Conservation (phyloP, 352 stramenopile genomes). For the Phytopythium montanum region DNA sequence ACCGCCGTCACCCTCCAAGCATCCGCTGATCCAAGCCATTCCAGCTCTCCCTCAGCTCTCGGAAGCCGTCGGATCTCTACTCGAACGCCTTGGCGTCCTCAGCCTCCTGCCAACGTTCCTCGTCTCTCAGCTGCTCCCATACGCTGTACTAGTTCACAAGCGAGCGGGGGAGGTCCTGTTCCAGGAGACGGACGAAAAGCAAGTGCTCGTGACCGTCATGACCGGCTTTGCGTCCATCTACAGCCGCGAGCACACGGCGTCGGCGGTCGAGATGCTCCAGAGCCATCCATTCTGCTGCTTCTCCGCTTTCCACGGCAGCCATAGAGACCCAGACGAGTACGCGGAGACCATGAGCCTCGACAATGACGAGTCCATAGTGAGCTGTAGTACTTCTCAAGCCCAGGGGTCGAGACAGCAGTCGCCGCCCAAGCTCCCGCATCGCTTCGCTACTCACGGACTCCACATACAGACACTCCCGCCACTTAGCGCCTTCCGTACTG, state of each 20-base stretch:
- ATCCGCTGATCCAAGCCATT: no score
- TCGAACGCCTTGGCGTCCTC: constrained; percentile 41
- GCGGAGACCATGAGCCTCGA: constrained; percentile 7
- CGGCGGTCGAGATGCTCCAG: constrained; percentile 60
- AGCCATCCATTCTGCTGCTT: constrained; percentile 56
- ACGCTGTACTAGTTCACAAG: constrained; percentile 28
- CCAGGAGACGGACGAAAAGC: constrained; percentile 35
- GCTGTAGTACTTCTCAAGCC: background rate
- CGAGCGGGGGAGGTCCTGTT: constrained; percentile 49
- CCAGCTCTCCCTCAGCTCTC: background rate
- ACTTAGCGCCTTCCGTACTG: constrained; percentile 51
- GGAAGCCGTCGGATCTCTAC: constrained; percentile 27
- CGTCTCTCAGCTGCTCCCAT: constrained; percentile 29
- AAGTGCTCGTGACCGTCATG: constrained; percentile 38
- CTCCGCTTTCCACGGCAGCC: constrained; percentile 22
- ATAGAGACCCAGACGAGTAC: constrained; percentile 29
- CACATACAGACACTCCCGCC: constrained; percentile 54
- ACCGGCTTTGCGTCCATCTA: constrained; percentile 56
- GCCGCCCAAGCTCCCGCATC: constrained; percentile 18
- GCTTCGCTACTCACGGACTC: constrained; percentile 41
- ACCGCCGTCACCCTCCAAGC: background rate
- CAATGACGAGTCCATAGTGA: background rate
- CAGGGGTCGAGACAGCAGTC: background rate
- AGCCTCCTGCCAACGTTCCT: constrained; percentile 34
- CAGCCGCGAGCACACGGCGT: constrained; percentile 53